Evolutionary conservation across 495 filamentous ascomycete genomes (phyloP).

Genomic region (Amniculicola lignicola): DNA sequence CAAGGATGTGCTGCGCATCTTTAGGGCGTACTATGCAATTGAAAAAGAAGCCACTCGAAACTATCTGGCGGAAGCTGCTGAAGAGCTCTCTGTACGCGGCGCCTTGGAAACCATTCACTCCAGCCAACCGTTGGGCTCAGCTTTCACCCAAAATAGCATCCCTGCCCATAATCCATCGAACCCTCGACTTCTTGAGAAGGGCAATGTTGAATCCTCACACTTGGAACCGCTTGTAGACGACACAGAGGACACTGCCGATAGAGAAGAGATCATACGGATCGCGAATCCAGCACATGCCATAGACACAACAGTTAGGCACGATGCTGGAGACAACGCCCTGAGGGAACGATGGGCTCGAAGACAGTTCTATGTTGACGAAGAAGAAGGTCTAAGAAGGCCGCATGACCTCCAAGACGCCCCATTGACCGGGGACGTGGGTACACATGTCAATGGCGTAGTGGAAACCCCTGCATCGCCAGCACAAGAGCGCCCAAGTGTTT

Average conservation of each 20-base stretch:
- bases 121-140: slow-evolving; percentile 40
- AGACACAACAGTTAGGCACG: too few relatives aligned
- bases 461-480: slow-evolving; percentile 7
- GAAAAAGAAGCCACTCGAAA: slow-evolving; percentile 82
- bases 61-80: slow-evolving; percentile 61
- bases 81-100: slow-evolving; percentile 66
- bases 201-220: not conserved
- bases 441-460: slow-evolving; percentile 28
- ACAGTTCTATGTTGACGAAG: slow-evolving; percentile 76
- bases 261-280: slow-evolving; percentile 44
- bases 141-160: slow-evolving; percentile 36
- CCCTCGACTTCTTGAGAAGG: slow-evolving; percentile 22
- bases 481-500: slow-evolving; percentile 42
- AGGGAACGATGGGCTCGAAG: slow-evolving; percentile 64
- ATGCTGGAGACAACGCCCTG: too few relatives aligned
- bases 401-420: slow-evolving; percentile 59
- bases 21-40: slow-evolving; percentile 82
- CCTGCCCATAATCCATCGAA: slow-evolving; percentile 14
- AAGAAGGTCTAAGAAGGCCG: slow-evolving; percentile 65
- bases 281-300: slow-evolving; percentile 14
- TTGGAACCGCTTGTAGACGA: slow-evolving; percentile 33
- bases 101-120: slow-evolving; percentile 56
- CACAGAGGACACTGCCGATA: slow-evolving; percentile 49
- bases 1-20: slow-evolving; percentile 87
- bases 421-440: slow-evolving; percentile 47